A percentile compares a stretch with the other conserved stretches of the same genome.
These are phyloP conservation scores for Chalciporus piperatus DNA, from an alignment of 768 basidiomycete species.

Conservation along the genomic window DNA sequence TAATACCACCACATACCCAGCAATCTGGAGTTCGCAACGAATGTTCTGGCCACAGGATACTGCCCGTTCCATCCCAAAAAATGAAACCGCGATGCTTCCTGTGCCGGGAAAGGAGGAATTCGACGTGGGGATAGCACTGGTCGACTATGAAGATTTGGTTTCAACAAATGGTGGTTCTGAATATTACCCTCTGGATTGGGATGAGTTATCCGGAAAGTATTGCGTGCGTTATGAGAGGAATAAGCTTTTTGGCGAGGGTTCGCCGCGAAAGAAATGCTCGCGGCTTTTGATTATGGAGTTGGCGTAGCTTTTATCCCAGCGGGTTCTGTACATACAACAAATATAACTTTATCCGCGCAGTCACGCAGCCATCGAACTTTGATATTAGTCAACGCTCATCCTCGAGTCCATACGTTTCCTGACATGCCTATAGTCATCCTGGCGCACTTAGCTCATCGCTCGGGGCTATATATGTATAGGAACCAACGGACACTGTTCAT, in stretches of 20 bases:
- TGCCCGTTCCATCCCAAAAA: neutral
- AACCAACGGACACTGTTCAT: too few species aligned
- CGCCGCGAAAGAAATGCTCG: neutral
- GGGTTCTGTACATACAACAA: too few species aligned
- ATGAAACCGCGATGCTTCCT: constrained; percentile 1
- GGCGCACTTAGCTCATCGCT: too few species aligned
- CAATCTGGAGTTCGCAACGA: constrained; percentile 5
- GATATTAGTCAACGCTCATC: too few species aligned
- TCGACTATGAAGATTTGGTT: constrained; percentile 1
- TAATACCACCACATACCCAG: neutral
- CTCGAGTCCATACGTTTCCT: too few species aligned
- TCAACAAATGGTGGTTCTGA: neutral
- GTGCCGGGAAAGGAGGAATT: neutral
- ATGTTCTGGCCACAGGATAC: constrained; percentile 3
- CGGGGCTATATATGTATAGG: too few species aligned
- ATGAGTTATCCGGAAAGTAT: constrained; percentile 10
- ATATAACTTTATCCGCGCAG: too few species aligned
- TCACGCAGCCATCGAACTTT: too few species aligned
- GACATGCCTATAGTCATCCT: too few species aligned
- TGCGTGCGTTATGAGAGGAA: constrained; percentile 2
- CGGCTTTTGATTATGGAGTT: constrained; percentile 1
- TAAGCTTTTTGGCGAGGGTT: neutral
- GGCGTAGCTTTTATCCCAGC: too few species aligned
- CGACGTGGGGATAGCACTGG: neutral
- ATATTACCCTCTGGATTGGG: constrained; percentile 4